A percentile compares a stretch with the other conserved stretches of the same genome.
phyloP scores from a whole-genome alignment of 139 green algal species.

The Chlorella sp. region DNA sequence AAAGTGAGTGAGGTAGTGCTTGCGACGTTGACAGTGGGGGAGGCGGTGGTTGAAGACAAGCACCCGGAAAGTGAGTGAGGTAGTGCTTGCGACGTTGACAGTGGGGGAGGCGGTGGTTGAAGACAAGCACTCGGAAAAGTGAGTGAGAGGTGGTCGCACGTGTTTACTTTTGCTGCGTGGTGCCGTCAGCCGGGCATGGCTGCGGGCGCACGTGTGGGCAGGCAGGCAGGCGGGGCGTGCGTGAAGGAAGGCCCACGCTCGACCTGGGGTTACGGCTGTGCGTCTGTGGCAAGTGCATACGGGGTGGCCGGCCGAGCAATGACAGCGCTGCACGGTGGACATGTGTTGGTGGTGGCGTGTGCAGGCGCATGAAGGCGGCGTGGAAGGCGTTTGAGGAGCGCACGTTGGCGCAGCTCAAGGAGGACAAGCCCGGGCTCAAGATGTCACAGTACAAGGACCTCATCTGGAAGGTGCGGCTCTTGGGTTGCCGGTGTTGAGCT shows the following conservation, averaged over 20 bases:
- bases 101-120: constrained; percentile 31
- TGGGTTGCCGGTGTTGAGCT: no score
- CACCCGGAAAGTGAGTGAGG: constrained; percentile 64
- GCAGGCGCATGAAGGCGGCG: constrained; percentile 60
- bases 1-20: constrained; percentile 58
- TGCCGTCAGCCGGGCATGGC: no score
- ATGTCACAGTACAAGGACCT: constrained; percentile 58
- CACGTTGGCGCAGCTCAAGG: constrained; percentile 48
- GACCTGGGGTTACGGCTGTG: not conserved
- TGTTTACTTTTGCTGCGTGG: no score
- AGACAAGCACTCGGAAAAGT: constrained; percentile 75
- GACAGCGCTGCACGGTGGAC: no score
- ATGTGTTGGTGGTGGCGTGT: not conserved
- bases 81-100: constrained; percentile 49
- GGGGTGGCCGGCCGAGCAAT: no score
- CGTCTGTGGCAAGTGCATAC: no score
- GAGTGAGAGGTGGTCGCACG: no score
- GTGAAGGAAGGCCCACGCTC: no score
- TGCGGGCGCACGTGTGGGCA: no score
- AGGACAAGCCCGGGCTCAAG: constrained; percentile 73
- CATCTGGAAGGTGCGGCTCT: constrained; percentile 67
- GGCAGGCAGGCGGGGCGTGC: no score
- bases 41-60: constrained; percentile 41
- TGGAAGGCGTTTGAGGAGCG: constrained; percentile 59
- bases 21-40: constrained; percentile 41